Conservation (phyloP, 345 rosid species). For the Clausena lansium region DNA sequence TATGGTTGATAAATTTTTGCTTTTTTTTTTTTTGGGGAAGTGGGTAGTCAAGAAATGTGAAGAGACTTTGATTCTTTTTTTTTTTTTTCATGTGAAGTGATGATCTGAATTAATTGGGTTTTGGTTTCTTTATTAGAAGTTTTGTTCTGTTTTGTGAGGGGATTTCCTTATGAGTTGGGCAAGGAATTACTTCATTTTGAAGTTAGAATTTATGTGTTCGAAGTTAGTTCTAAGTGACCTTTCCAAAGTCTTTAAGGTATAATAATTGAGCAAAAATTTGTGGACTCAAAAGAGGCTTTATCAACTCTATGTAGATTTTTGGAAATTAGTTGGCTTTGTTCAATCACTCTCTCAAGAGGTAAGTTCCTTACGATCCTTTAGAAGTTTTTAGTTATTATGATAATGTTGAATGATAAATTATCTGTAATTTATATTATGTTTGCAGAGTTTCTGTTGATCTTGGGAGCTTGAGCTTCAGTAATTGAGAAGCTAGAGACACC, state of each 20-base stretch:
- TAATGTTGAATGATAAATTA: neutral
- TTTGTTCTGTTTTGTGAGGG: constrained; percentile 1
- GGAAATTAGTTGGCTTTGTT: neutral
- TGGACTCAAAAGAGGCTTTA: constrained; percentile 8
- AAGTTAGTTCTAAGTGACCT: constrained; percentile 16
- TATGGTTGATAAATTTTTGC: constrained; percentile 15
- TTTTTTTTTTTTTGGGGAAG: neutral
- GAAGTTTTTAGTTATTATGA: too few relatives aligned
- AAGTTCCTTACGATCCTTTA: neutral
- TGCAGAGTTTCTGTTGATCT: constrained; percentile 21
- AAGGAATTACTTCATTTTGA: constrained; percentile 26
- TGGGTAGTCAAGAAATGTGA: neutral
- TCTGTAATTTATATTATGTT: constrained; percentile 8
- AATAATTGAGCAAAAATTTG: constrained; percentile 18
- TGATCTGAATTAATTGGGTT: constrained; percentile 10
- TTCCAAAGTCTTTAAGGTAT: constrained; percentile 6
- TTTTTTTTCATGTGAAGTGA: too few relatives aligned
- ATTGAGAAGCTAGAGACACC: constrained; percentile 2
- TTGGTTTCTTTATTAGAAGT: constrained; percentile 17
- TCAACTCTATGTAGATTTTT: too few relatives aligned
- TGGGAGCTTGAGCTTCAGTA: constrained; percentile 8
- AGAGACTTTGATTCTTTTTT: neutral
- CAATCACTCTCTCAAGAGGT: constrained; percentile 3
- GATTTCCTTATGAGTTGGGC: constrained; percentile 12
- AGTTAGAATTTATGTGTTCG: constrained; percentile 19